Percentiles rank a stretch among this genome's conserved stretches.
phyloP scores from a whole-genome alignment of 257 asterid species.

The Perilla frutescens region DNA sequence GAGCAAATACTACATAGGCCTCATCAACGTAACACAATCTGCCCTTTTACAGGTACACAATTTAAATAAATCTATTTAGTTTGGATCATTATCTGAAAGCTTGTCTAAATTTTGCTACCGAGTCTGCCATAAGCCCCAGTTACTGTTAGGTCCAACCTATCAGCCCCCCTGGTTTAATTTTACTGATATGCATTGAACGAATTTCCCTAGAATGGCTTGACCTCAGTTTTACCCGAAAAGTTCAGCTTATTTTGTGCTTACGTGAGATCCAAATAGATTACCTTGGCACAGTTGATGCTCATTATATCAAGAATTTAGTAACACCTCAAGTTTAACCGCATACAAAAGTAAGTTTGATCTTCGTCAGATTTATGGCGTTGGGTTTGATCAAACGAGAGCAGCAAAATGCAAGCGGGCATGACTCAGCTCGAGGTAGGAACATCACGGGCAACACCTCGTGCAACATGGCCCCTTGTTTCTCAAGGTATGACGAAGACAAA shows the following conservation, averaged over 20 bases:
- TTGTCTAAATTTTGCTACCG: not conserved
- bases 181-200: too few relatives aligned
- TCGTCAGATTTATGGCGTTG: constrained; percentile 8
- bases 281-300: not conserved
- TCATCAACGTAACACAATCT: not conserved
- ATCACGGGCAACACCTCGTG: constrained; percentile 24
- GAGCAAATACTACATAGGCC: not conserved
- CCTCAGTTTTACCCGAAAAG: not conserved
- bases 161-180: not conserved
- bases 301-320: not conserved
- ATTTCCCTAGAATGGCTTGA: not conserved
- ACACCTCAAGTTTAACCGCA: not conserved
- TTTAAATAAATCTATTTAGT: not conserved
- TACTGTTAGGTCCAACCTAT: not conserved
- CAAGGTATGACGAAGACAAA: constrained; percentile 35
- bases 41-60: not conserved
- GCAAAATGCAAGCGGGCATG: constrained; percentile 21
- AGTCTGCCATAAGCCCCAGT: not conserved
- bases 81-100: not conserved
- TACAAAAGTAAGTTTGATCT: not conserved
- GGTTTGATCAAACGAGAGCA: constrained; percentile 11
- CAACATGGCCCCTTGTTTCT: constrained; percentile 37
- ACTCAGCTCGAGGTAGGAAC: constrained; percentile 37
- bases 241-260: too few relatives aligned
- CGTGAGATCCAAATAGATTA: not conserved